Conservation (phyloP, 352 stramenopile species). For the Phytophthora constricta region DNA sequence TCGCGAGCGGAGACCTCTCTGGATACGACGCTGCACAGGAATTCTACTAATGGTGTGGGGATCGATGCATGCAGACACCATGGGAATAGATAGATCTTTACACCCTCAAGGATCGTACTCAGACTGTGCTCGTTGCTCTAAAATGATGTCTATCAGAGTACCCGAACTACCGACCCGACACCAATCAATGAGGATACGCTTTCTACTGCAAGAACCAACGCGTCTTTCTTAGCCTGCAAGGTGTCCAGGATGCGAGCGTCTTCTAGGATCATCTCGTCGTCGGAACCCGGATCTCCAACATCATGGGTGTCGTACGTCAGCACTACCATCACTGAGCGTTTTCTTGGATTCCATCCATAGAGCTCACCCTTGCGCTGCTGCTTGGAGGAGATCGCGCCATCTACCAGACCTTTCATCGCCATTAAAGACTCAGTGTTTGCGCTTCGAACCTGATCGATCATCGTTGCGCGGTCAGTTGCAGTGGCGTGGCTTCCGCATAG, state of each 20-base stretch:
- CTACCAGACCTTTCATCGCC: background rate
- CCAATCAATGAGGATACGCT: constrained; percentile 44
- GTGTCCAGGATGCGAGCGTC: constrained; percentile 51
- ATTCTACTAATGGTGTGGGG: constrained; percentile 44
- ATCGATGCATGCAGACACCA: background rate
- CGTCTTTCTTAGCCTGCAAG: constrained; percentile 51
- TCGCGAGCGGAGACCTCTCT: constrained; percentile 93
- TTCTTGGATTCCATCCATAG: constrained; percentile 52
- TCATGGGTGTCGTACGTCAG: constrained; percentile 17
- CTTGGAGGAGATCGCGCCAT: background rate
- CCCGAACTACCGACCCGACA: constrained; percentile 47
- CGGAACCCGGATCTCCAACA: background rate
- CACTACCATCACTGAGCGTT: constrained; percentile 25
- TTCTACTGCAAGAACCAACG: constrained; percentile 51
- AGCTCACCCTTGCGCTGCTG: constrained; percentile 23
- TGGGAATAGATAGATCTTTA: constrained; percentile 28
- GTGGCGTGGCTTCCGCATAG: constrained; percentile 25
- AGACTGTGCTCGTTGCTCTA: background rate
- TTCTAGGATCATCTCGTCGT: constrained; percentile 31
- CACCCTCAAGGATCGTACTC: background rate
- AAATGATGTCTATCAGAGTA: constrained; percentile 26
- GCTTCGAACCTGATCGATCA: constrained; percentile 34
- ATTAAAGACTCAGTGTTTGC: constrained; percentile 36
- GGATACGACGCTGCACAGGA: constrained; percentile 85
- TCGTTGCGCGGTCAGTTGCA: constrained; percentile 11